Percentiles rank a stretch among this genome's conserved stretches.
Evolutionary conservation across 176 grass and related monocot species (phyloP).

Genomic region (Oryza brachyantha): DNA sequence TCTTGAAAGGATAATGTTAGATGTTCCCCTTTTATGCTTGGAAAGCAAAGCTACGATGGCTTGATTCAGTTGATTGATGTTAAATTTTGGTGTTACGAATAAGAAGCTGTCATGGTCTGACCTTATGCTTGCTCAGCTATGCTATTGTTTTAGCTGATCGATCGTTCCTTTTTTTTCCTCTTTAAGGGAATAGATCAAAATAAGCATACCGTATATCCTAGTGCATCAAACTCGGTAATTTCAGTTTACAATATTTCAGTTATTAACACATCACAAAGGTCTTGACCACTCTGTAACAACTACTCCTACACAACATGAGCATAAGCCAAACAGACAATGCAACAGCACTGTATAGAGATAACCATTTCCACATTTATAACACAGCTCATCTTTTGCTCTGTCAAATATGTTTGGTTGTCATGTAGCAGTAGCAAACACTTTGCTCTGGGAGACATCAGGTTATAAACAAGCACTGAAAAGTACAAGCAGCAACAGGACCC

Average conservation of each 20-base stretch:
- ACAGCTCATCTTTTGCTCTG: not conserved
- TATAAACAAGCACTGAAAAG: slow-evolving; percentile 48
- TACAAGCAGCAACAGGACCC: slow-evolving; percentile 46
- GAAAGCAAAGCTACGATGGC: not conserved
- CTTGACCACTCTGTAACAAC: not conserved
- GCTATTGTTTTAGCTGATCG: not conserved
- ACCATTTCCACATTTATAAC: not conserved
- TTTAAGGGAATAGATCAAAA: not conserved
- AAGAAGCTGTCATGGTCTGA: not conserved
- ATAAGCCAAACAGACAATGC: slow-evolving; percentile 1
- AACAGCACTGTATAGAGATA: not conserved
- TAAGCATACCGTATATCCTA: not conserved
- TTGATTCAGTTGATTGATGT: slow-evolving; percentile 16
- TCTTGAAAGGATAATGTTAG: not conserved
- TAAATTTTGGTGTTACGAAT: not conserved
- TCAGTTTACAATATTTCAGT: not conserved
- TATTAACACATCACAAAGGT: not conserved
- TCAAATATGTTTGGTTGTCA: slow-evolving; percentile 10
- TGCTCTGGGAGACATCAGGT: slow-evolving; percentile 19
- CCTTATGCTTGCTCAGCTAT: not conserved
- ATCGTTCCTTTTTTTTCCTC: not conserved
- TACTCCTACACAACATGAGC: not conserved
- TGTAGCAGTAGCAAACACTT: slow-evolving; percentile 2
- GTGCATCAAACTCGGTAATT: not conserved
- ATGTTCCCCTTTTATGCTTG: not conserved